These are phyloP conservation scores for Oryza glumipatula DNA, from an alignment of 176 grass and related monocot genomes.

Conservation along the genomic window DNA sequence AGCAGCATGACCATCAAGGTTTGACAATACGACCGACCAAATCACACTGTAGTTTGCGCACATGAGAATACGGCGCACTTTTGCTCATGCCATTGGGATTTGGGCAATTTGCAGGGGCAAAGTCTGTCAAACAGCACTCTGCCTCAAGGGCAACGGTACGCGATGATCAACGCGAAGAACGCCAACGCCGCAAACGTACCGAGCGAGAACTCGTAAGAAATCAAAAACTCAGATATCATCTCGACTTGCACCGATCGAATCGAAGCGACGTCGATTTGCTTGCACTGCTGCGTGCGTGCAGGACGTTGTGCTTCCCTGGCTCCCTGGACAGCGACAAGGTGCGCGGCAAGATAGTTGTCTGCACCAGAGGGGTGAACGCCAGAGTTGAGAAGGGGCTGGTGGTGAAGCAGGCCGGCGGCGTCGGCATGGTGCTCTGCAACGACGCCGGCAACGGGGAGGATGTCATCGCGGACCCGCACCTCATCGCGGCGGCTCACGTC, in stretches of 20 bases:
- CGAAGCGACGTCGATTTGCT: neutral
- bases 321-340: conserved; percentile 59
- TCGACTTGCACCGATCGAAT: neutral
- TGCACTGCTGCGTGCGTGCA: conserved; percentile 22
- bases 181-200: conserved; percentile 34
- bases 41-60: neutral
- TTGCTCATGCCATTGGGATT: neutral
- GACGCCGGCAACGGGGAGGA: conserved; percentile 12
- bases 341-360: conserved; percentile 64
- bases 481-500: conserved; percentile 64
- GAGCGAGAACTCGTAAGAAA: conserved; percentile 43
- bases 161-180: conserved; percentile 53
- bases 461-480: conserved; percentile 47
- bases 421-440: conserved; percentile 74
- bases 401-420: conserved; percentile 59
- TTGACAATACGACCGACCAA: neutral
- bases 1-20: conserved; percentile 41
- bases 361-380: conserved; percentile 53
- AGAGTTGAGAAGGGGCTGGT: conserved; percentile 52
- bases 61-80: neutral
- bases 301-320: conserved; percentile 51
- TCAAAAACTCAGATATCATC: neutral
- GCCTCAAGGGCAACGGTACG: conserved; percentile 22
- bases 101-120: conserved; percentile 51
- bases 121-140: conserved; percentile 49